A percentile compares a stretch with the other conserved stretches of the same genome.
Evolutionary conservation across 331 rosid species (phyloP).

Genomic region (Quercus phellos): DNA sequence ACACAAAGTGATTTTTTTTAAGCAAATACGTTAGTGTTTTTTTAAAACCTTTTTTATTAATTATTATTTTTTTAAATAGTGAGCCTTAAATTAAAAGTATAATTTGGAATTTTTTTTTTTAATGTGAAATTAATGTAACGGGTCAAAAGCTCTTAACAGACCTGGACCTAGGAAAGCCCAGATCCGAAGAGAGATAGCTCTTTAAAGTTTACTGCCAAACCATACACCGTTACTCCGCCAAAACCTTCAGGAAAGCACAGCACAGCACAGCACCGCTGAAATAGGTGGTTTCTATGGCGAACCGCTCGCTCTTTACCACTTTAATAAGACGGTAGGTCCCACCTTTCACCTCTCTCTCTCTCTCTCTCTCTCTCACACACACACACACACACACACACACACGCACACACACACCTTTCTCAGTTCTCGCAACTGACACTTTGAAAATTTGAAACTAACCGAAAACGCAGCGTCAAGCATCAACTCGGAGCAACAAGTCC

Average conservation of each 20-base stretch:
- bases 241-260: background rate
- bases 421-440: background rate
- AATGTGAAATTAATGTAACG: no score
- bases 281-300: slow-evolving; percentile 30
- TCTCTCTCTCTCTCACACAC: background rate
- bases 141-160: background rate
- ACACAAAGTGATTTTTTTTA: no score
- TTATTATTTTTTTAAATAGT: no score
- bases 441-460: background rate
- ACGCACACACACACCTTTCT: background rate
- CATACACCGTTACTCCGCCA: background rate
- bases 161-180: background rate
- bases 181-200: background rate
- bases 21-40: no score
- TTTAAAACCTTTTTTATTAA: no score
- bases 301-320: slow-evolving; percentile 23
- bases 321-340: slow-evolving; percentile 34
- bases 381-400: no score
- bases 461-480: slow-evolving; percentile 19
- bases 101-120: no score
- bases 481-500: slow-evolving; percentile 12
- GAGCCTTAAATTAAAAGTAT: no score
- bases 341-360: background rate
- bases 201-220: background rate
- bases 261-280: slow-evolving; percentile 4